phyloP scores from a whole-genome alignment of 495 filamentous ascomycete species.

The Penicilliopsis zonata region DNA sequence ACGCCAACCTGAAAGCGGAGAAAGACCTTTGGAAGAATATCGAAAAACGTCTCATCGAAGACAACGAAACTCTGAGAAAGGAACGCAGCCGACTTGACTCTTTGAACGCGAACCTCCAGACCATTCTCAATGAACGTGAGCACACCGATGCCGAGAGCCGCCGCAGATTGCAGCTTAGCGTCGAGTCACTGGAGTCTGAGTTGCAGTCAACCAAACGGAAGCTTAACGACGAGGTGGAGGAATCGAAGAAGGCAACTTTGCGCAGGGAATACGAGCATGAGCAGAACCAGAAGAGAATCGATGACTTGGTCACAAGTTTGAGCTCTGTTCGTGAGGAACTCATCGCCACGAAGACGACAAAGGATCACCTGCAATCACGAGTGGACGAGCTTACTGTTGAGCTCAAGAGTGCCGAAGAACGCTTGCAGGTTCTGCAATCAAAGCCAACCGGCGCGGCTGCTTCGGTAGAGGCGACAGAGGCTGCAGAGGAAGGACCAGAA shows the following conservation, averaged over 20 bases:
- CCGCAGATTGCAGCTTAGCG: slow-evolving; percentile 60
- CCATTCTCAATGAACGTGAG: slow-evolving; percentile 80
- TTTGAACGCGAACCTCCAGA: slow-evolving; percentile 69
- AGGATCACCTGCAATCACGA: slow-evolving; percentile 75
- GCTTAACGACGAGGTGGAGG: slow-evolving; percentile 72
- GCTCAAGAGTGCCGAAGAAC: slow-evolving; percentile 78
- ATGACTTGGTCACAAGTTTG: slow-evolving; percentile 74
- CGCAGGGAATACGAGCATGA: slow-evolving; percentile 81
- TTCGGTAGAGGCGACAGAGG: slow-evolving; percentile 14
- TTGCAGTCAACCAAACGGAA: slow-evolving; percentile 69
- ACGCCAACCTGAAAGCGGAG: slow-evolving; percentile 84
- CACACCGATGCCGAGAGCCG: slow-evolving; percentile 69
- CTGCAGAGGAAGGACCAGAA: slow-evolving; percentile 27
- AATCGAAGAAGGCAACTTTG: slow-evolving; percentile 61
- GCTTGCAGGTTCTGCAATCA: slow-evolving; percentile 63
- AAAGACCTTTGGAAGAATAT: slow-evolving; percentile 86
- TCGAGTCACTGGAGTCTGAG: slow-evolving; percentile 69
- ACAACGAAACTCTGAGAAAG: slow-evolving; percentile 72
- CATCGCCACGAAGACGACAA: slow-evolving; percentile 66
- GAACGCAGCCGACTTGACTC: slow-evolving; percentile 72
- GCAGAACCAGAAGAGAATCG: slow-evolving; percentile 76
- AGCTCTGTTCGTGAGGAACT: slow-evolving; percentile 71
- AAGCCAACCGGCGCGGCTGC: slow-evolving; percentile 45
- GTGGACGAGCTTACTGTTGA: slow-evolving; percentile 84
- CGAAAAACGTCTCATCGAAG: slow-evolving; percentile 72